Evolutionary conservation across 495 filamentous ascomycete species (phyloP).

Genomic region (Penicillium tannophilum): DNA sequence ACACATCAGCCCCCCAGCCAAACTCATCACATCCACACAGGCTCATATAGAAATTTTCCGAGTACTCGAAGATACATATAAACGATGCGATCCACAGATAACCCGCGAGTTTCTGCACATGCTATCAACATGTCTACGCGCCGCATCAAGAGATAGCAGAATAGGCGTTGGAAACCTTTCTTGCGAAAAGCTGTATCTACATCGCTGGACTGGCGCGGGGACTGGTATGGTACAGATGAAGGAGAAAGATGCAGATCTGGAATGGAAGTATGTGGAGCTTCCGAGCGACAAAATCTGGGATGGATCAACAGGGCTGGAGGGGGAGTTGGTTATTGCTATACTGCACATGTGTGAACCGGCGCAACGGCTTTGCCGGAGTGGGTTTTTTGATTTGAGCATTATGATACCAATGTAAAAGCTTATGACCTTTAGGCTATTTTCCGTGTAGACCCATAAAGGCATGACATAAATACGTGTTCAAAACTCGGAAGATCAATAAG

Average conservation of each 20-base stretch:
- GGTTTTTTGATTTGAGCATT: conserved; percentile 6
- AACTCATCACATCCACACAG: not conserved
- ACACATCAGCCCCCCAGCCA: not conserved
- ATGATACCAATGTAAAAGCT: conserved; percentile 3
- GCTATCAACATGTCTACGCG: not conserved
- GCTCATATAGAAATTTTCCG: not conserved
- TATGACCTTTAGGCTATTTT: not conserved
- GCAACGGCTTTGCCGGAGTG: not conserved
- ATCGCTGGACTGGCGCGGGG: not conserved
- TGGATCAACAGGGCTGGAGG: not conserved
- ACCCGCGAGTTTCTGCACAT: not conserved
- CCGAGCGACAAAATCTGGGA: not conserved
- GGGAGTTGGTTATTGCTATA: not conserved
- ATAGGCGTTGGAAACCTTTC: not conserved
- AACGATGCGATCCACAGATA: not conserved
- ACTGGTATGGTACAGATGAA: not conserved
- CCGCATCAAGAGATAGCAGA: not conserved
- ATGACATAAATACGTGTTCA: too few species aligned
- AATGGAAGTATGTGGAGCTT: not conserved
- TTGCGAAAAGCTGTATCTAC: not conserved
- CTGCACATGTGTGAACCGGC: not conserved
- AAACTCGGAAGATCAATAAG: too few species aligned
- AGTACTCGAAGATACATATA: not conserved
- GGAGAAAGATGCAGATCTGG: not conserved
- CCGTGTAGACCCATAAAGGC: too few species aligned